phyloP scores from a whole-genome alignment of 2,329 filamentous ascomycete genomes.

The Colletotrichum musae region DNA sequence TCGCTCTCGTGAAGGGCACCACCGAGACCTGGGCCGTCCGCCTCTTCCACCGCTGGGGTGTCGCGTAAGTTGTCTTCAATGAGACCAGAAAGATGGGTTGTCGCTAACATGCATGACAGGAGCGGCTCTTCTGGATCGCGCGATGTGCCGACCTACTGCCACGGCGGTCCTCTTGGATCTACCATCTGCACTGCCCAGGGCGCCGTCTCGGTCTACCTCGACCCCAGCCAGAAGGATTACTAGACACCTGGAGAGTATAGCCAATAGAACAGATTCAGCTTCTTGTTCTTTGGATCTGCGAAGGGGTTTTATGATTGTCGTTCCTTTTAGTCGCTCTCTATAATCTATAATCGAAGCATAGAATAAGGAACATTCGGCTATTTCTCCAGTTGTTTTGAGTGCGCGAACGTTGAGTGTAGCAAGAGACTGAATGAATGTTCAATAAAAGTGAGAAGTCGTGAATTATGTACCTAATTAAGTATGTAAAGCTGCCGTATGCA shows the following conservation, averaged over 20 bases:
- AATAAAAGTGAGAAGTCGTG: too few relatives aligned
- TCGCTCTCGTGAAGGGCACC: conserved; percentile 16
- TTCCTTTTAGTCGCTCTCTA: too few relatives aligned
- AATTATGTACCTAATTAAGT: too few relatives aligned
- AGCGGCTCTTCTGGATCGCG: conserved; percentile 21
- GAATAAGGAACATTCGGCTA: too few relatives aligned
- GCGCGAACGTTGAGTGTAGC: too few relatives aligned
- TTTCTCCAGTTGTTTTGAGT: too few relatives aligned
- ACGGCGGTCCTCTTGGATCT: conserved; percentile 1
- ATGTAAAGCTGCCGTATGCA: too few relatives aligned
- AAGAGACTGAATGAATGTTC: too few relatives aligned
- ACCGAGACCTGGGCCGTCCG: conserved; percentile 13
- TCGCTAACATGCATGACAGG: not conserved
- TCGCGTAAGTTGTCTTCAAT: conserved; percentile 7
- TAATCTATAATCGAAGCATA: too few relatives aligned
- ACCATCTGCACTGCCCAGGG: conserved; percentile 11
- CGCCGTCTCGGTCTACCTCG: conserved; percentile 10
- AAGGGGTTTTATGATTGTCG: too few relatives aligned
- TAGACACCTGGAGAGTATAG: not conserved
- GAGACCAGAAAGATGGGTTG: not conserved
- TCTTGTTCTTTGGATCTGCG: too few relatives aligned
- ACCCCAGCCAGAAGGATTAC: not conserved
- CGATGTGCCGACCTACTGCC: conserved; percentile 14
- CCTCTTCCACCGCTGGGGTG: conserved; percentile 8
- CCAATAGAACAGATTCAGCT: too few relatives aligned